Evolutionary conservation across 2,329 filamentous ascomycete species (phyloP).

Genomic region (Trichoderma koningii): DNA sequence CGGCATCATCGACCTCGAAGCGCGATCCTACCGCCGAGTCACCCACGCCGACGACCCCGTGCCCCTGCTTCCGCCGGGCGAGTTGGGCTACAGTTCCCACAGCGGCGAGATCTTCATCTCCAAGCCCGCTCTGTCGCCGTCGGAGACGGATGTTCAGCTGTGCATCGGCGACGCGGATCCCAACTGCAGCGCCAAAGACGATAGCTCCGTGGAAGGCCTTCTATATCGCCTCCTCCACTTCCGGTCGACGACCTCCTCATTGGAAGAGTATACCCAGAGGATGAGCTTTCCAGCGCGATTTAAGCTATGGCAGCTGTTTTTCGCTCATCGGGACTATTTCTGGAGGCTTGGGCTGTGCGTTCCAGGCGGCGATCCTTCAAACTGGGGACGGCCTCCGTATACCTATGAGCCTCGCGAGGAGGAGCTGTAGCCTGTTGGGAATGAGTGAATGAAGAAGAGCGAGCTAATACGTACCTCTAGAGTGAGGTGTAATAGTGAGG

Average conservation of each 20-base stretch:
- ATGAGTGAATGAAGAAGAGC: neutral
- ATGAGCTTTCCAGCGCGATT: slow-evolving; percentile 61
- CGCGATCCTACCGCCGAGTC: slow-evolving; percentile 67
- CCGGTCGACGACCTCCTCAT: slow-evolving; percentile 33
- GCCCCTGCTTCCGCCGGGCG: slow-evolving; percentile 77
- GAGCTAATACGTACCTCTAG: neutral
- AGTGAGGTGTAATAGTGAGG: neutral
- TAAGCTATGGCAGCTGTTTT: slow-evolving; percentile 89
- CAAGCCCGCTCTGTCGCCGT: slow-evolving; percentile 69
- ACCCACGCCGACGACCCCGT: slow-evolving; percentile 89
- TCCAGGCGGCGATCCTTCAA: slow-evolving; percentile 71
- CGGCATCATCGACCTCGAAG: slow-evolving; percentile 38
- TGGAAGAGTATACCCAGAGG: slow-evolving; percentile 31
- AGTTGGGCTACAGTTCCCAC: slow-evolving; percentile 88
- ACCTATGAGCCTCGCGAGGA: slow-evolving; percentile 34
- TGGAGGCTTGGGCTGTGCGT: slow-evolving; percentile 89
- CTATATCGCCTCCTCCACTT: slow-evolving; percentile 35
- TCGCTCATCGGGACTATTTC: slow-evolving; percentile 95
- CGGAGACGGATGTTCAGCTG: slow-evolving; percentile 64
- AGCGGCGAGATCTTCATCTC: slow-evolving; percentile 85
- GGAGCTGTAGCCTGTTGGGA: neutral
- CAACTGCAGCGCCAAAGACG: slow-evolving; percentile 67
- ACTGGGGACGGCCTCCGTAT: slow-evolving; percentile 61
- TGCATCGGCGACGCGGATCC: slow-evolving; percentile 74
- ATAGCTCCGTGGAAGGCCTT: slow-evolving; percentile 39